Evolutionary conservation across 164 flowering plant genomes (phyloP).

Genomic region (Stephania yunnanensis): DNA sequence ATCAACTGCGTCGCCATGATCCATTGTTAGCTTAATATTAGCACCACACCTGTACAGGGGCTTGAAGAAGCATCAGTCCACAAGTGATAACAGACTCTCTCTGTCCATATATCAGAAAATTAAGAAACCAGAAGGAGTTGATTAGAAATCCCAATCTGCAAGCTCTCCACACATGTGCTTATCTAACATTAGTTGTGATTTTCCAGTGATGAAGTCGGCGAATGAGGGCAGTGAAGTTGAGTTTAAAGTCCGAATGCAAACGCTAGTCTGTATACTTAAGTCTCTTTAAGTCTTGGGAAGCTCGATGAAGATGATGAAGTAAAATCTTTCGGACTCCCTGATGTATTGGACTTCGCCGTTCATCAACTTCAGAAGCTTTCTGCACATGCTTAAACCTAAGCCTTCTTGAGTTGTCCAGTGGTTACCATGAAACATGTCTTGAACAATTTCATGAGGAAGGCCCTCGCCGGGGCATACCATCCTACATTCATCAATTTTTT

Average conservation of each 20-base stretch:
- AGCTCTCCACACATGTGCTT: not conserved
- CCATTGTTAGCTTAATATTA: constrained; percentile 3
- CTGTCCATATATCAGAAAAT: not conserved
- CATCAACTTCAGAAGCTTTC: constrained; percentile 74
- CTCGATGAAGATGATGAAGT: constrained; percentile 50
- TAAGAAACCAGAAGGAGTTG: not conserved
- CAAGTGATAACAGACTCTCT: not conserved
- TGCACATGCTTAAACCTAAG: constrained; percentile 71
- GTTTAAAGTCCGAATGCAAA: not conserved
- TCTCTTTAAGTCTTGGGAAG: constrained; percentile 41
- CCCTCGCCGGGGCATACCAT: constrained; percentile 77
- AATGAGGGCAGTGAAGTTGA: not conserved
- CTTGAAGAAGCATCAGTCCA: not conserved
- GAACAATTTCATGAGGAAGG: constrained; percentile 69
- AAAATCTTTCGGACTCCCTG: constrained; percentile 70
- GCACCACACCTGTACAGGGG: constrained; percentile 3
- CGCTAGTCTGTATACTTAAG: constrained; percentile 23
- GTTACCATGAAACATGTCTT: constrained; percentile 71
- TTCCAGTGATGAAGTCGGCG: not conserved
- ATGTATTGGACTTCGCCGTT: constrained; percentile 76
- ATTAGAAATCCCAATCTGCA: not conserved
- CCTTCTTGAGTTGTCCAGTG: constrained; percentile 74
- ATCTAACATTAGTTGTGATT: not conserved
- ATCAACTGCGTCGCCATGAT: not conserved
- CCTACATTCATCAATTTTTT: constrained; percentile 28